Evolutionary conservation across 495 filamentous ascomycete species (phyloP).

Genomic region (Staphylotrichum tortipilum): DNA sequence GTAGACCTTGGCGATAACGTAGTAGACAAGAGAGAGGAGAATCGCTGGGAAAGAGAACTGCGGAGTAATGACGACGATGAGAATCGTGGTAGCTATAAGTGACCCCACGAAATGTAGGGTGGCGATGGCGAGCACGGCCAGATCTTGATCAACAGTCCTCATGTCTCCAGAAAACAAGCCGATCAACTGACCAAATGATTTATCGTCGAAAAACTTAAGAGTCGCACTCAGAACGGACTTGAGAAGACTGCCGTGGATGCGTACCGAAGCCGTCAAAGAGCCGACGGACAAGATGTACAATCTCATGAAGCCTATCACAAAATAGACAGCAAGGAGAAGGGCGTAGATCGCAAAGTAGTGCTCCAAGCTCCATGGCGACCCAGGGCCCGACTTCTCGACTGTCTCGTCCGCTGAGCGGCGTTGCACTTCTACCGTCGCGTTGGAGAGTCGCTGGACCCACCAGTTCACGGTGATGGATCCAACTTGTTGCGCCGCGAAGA

Average conservation of each 20-base stretch:
- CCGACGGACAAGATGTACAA: constrained; percentile 7
- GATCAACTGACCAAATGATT: constrained; percentile 7
- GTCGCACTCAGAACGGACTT: constrained; percentile 6
- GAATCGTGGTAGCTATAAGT: constrained; percentile 5
- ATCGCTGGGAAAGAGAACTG: constrained; percentile 5
- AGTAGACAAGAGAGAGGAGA: constrained; percentile 5
- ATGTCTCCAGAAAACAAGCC: constrained; percentile 4
- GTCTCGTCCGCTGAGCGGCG: background rate
- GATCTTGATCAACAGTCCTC: constrained; percentile 7
- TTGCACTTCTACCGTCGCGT: constrained; percentile 4
- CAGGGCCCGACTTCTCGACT: background rate
- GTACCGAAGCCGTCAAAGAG: constrained; percentile 7
- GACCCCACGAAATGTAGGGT: constrained; percentile 6
- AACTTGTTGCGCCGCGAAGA: constrained; percentile 10
- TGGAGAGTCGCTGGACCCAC: constrained; percentile 10
- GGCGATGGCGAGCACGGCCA: constrained; percentile 8
- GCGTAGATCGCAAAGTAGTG: constrained; percentile 6
- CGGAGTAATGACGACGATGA: constrained; percentile 6
- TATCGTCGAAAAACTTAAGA: constrained; percentile 8
- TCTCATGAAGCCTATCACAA: constrained; percentile 11
- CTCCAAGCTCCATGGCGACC: constrained; percentile 2
- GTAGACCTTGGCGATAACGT: constrained; percentile 2
- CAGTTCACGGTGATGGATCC: constrained; percentile 11
- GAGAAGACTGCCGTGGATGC: constrained; percentile 8
- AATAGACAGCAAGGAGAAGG: constrained; percentile 6